Base-by-base conservation (phyloP, 2,329 filamentous ascomycete genomes). In the Dactylellina parvicollis region DNA sequence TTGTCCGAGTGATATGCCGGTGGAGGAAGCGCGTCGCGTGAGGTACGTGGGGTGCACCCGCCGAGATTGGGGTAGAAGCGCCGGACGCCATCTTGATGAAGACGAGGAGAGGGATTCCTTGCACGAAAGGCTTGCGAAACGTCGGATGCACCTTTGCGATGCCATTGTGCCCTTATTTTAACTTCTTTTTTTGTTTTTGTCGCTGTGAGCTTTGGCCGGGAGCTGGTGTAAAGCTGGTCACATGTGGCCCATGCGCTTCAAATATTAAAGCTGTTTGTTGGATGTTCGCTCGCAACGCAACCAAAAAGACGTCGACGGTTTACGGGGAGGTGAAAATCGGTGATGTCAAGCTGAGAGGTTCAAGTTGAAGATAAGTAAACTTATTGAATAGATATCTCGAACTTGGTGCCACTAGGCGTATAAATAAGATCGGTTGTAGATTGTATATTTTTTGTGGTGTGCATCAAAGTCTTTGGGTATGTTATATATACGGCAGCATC, bases 111-210 rank as follows among this genome's bases (percentile, higher is more conserved):
- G 24, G 26, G 67, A 14, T 40, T 55, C 54, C 36, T 30, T 59
- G 36, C 24, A 60, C 42, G 69, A 73, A 40, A 73, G 26, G 26
- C 32, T 73, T 38, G 60, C 46, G 38, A 73, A 54, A 32, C 47
- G 60, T 12, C 60, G 60, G 46, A 73, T 59, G 47, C 60, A 73
- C 54, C 46, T 64, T 61, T 59, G 60, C 22, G 60, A 66, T 40
- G 69, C 54, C 69, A 73, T 73, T 61, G 46, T 20, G 34, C 9
- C 46, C 28, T 28, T 14, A 44, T 47, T 54, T 44, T n/a, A n/a
- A n/a, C n/a, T n/a, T n/a, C n/a, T n/a, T n/a, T n/a, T n/a, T n/a
- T n/a, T n/a, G n/a, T n/a, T n/a, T n/a, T n/a, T n/a, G n/a, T 56
- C 28, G 49, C 18, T 59, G 28, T 14, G 10, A 34, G 47, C n/a